Percentiles rank a stretch among this genome's conserved stretches.
Conservation (phyloP, 2,329 filamentous ascomycete genomes). For the Penicillium polonicum region DNA sequence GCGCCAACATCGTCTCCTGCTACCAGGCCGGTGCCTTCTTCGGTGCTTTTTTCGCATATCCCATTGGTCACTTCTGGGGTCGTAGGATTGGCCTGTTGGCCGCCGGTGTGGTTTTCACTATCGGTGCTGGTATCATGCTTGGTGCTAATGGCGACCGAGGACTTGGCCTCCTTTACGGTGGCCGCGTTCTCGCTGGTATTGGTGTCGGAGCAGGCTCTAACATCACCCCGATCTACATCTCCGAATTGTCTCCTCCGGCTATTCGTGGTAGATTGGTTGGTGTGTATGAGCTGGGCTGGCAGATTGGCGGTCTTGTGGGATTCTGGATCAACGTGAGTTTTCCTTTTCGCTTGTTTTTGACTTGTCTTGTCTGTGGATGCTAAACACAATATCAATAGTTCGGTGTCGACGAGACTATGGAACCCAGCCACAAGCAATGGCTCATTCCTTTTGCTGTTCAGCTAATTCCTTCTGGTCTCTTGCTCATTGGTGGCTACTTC, state of each 20-base stretch:
- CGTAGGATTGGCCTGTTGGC: slow-evolving; percentile 63
- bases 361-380: background rate
- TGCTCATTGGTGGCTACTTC: slow-evolving; percentile 58
- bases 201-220: slow-evolving; percentile 58
- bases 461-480: slow-evolving; percentile 42
- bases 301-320: slow-evolving; percentile 51
- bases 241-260: slow-evolving; percentile 57
- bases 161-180: slow-evolving; percentile 60
- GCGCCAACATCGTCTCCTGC: slow-evolving; percentile 74
- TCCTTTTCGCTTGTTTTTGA: slow-evolving; percentile 14
- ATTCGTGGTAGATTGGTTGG: slow-evolving; percentile 61
- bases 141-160: slow-evolving; percentile 62
- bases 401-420: slow-evolving; percentile 49
- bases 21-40: slow-evolving; percentile 86
- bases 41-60: slow-evolving; percentile 69
- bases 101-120: slow-evolving; percentile 62
- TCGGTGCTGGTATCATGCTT: slow-evolving; percentile 72
- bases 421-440: slow-evolving; percentile 40
- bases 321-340: slow-evolving; percentile 51
- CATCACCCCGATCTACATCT: slow-evolving; percentile 61
- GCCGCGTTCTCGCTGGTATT: slow-evolving; percentile 58
- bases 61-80: slow-evolving; percentile 65
- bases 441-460: slow-evolving; percentile 45
- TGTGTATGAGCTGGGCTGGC: slow-evolving; percentile 57
- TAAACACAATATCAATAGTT: slow-evolving; percentile 40